Percentiles rank a stretch among this genome's conserved stretches.
phyloP scores from a whole-genome alignment of 1,284 basidiomycete genomes.

The Gomphus bonarii region DNA sequence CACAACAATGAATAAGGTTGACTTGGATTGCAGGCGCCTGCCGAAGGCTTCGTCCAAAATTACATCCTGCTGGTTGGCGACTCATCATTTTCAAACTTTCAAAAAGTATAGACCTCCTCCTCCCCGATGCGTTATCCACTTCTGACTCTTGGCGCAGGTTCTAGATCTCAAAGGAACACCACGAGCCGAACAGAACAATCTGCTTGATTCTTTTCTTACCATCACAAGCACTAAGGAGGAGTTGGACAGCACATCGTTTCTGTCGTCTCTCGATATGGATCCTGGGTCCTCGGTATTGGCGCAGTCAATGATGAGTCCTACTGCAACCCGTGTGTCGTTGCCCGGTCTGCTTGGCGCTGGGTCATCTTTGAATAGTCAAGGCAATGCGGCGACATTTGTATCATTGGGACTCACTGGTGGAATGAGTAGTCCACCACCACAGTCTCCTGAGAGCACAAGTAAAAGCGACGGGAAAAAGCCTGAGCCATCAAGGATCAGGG shows the following conservation, averaged over 20 bases:
- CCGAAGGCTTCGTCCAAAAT: slow-evolving; percentile 89
- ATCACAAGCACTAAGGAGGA: slow-evolving; percentile 85
- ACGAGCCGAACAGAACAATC: slow-evolving; percentile 75
- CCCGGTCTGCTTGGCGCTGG: slow-evolving; percentile 27
- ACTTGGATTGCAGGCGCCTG: no score
- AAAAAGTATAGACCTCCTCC: slow-evolving; percentile 58
- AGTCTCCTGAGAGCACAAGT: slow-evolving; percentile 29
- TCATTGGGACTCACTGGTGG: slow-evolving; percentile 44
- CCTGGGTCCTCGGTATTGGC: no score
- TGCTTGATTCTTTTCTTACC: slow-evolving; percentile 88
- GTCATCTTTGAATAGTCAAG: slow-evolving; percentile 5
- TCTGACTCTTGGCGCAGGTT: slow-evolving; percentile 40
- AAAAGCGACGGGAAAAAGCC: no score
- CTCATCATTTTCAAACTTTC: slow-evolving; percentile 90
- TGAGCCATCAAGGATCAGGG: no score
- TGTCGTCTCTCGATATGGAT: slow-evolving; percentile 92
- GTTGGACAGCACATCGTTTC: slow-evolving; percentile 80
- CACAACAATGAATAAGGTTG: no score
- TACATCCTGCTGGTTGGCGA: slow-evolving; percentile 90
- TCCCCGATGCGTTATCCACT: background rate
- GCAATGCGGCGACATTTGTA: slow-evolving; percentile 43
- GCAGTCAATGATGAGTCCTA: slow-evolving; percentile 1
- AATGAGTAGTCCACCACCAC: slow-evolving; percentile 38
- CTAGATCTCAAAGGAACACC: slow-evolving; percentile 92
- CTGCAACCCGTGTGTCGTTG: no score